Base-by-base conservation (phyloP, 139 green algal genomes). In the Chlamydomonas sp. region DNA sequence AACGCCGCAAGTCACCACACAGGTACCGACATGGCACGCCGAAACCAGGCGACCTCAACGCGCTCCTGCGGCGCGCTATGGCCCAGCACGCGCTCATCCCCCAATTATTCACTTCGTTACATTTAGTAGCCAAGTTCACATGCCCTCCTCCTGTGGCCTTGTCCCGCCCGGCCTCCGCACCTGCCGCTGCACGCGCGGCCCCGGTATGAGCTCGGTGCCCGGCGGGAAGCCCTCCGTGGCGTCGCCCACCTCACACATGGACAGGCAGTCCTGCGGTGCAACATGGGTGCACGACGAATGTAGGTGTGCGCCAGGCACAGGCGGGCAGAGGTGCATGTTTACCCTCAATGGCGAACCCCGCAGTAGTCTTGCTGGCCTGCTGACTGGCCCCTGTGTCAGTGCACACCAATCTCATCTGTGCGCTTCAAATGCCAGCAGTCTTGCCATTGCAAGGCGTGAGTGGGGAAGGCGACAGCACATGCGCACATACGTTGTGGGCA, bases 241-340 rank as follows among this genome's bases (percentile, higher is more conserved):
- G 6, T 64, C 49, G 0, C 91, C 91, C 8, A 97, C 90, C 69
- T 92, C 83, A 0, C 76, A 61, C 95, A 97, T 96, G 62, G 96
- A 91, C 18, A 98, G 78, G 90, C 96, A 98, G 49, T 98, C 95
- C 93, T 95, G 89, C 9, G 85, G 3, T 4, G 76, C 57, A 93
- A 14, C 59, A 89, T 88, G 63, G 91, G 77, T 15, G 88, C 63
- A 62, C 63, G 18, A 14, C 90, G 15, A 10, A 81, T 49, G 18
- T 57, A 9, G 31, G 10, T 77, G 74, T 58, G 74, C 18, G n/a
- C 20, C 74, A 17, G 18, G n/a, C 18, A 62, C 18, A 58, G 74
- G 74, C n/a, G 74, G n/a, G 74, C 10, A 17, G 74, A 79, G 74
- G 74, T 12, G 31, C 31, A 49, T 49, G 31, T 49, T 49, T 49